These are phyloP conservation scores for Sanguinoderma infundibulare DNA, from an alignment of 1,284 basidiomycete species.

Conservation along the genomic window DNA sequence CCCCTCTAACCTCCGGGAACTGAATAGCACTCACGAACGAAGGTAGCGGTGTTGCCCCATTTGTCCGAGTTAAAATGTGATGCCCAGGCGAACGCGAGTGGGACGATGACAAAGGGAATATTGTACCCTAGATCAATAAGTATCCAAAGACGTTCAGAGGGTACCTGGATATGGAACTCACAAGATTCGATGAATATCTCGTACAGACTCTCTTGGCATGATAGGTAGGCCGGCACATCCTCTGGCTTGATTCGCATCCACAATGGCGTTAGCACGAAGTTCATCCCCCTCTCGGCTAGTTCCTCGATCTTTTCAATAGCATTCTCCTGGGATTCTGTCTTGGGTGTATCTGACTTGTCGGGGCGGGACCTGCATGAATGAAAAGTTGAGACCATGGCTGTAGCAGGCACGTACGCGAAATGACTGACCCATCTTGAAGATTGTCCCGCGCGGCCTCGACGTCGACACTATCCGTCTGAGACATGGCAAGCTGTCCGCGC, in stretches of 20 bases:
- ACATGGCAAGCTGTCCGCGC: background rate
- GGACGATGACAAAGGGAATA: slow-evolving; percentile 49
- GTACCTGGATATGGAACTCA: background rate
- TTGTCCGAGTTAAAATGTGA: slow-evolving; percentile 49
- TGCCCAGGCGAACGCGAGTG: slow-evolving; percentile 68
- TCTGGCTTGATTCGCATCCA: background rate
- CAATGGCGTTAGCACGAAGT: background rate
- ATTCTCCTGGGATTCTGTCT: background rate
- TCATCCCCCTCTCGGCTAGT: background rate
- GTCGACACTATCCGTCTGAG: background rate
- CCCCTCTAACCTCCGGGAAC: no score
- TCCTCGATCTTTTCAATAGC: background rate
- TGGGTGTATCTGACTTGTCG: background rate
- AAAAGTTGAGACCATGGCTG: background rate
- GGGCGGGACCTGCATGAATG: no score
- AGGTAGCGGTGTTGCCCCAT: slow-evolving; percentile 35
- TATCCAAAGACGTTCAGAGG: no score
- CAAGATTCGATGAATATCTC: background rate
- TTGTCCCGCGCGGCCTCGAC: background rate
- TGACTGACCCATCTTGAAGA: background rate
- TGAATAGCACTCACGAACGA: slow-evolving; percentile 40
- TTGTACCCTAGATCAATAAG: slow-evolving; percentile 49
- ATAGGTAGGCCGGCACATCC: background rate
- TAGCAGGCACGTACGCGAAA: background rate
- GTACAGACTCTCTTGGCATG: background rate